Evolutionary conservation across 192 early-diverging fungal genomes (phyloP).

Genomic region (Linnemannia exigua): DNA sequence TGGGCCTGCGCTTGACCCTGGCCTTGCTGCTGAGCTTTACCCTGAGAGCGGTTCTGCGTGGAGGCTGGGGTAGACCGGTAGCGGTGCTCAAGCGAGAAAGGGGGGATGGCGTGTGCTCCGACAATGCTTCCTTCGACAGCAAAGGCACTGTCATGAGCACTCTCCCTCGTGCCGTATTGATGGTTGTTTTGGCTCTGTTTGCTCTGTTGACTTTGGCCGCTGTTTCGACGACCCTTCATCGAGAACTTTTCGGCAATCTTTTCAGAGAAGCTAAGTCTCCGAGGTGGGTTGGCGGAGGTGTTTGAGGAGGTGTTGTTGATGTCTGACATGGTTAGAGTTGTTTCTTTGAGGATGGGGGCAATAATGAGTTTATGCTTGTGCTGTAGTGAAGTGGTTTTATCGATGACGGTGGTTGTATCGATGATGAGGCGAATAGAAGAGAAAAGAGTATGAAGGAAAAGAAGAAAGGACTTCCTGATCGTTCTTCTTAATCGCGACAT

Average conservation of each 20-base stretch:
- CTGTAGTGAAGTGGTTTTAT: not conserved
- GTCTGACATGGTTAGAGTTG: constrained; percentile 17
- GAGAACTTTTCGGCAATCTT: constrained; percentile 19
- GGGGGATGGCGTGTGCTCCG: constrained; percentile 38
- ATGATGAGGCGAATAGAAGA: not conserved
- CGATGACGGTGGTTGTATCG: not conserved
- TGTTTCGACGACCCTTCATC: not conserved
- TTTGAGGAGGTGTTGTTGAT: not conserved
- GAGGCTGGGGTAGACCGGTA: not conserved
- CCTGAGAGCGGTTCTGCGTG: not conserved
- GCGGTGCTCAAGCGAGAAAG: constrained; percentile 2
- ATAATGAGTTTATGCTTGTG: no score
- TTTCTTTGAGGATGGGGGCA: not conserved
- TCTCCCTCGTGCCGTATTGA: constrained; percentile 11
- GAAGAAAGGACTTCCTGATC: not conserved
- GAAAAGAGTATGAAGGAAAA: not conserved
- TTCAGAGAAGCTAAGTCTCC: constrained; percentile 9
- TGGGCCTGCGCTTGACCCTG: not conserved
- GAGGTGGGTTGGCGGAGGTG: not conserved
- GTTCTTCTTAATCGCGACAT: not conserved
- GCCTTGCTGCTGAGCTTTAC: not conserved
- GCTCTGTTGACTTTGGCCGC: not conserved
- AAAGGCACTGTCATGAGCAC: constrained; percentile 29
- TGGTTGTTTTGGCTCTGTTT: not conserved
- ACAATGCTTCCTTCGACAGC: constrained; percentile 7